Percentiles rank a stretch among this genome's conserved stretches.
Conservation (phyloP, 306 rosid genomes). For the Datisca glomerata region DNA sequence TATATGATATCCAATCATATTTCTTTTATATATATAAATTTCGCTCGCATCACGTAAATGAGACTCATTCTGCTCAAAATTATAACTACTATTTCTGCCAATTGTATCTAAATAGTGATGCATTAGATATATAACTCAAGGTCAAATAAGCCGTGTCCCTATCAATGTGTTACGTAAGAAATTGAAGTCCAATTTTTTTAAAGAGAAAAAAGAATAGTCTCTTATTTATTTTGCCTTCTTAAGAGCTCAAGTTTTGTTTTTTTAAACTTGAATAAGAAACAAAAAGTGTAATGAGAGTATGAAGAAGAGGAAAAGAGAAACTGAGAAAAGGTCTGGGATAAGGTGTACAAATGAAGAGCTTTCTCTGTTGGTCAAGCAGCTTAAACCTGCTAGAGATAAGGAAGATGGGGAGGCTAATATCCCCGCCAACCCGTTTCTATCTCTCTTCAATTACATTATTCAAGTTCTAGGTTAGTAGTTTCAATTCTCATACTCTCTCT, state of each 20-base stretch:
- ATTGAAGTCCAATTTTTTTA: no score
- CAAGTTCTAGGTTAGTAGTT: conserved; percentile 51
- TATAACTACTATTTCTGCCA: no score
- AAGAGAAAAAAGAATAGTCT: background rate
- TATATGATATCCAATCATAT: no score
- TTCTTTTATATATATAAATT: no score
- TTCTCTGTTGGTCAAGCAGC: conserved; percentile 18
- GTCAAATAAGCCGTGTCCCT: background rate
- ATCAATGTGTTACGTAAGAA: no score
- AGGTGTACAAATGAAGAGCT: conserved; percentile 51
- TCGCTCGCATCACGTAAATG: no score
- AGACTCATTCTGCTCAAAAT: no score
- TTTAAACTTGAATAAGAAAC: background rate
- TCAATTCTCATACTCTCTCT: background rate
- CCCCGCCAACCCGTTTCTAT: conserved; percentile 48
- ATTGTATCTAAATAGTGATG: no score
- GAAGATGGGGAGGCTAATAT: conserved; percentile 15
- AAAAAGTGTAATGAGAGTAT: background rate
- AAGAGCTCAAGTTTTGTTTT: background rate
- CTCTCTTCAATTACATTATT: conserved; percentile 39
- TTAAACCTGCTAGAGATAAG: conserved; percentile 19
- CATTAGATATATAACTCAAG: no score
- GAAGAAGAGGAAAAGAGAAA: conserved; percentile 34
- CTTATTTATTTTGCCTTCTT: background rate
- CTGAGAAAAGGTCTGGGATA: conserved; percentile 47